Evolutionary conservation across 345 rosid species (phyloP).

Genomic region (Gossypium thurberi): DNA sequence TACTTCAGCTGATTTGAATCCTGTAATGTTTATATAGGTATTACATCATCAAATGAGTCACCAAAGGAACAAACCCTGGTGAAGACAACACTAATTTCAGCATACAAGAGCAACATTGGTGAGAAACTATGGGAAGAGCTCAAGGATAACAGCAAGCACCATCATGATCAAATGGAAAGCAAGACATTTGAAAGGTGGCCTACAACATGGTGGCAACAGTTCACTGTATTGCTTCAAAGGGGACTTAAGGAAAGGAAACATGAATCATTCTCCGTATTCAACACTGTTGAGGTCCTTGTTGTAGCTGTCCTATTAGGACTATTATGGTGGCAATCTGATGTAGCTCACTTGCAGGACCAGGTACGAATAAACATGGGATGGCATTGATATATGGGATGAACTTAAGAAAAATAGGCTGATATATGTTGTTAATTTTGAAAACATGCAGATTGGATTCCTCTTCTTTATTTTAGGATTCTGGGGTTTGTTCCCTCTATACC

Average conservation of each 20-base stretch:
- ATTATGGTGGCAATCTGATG: conserved; percentile 45
- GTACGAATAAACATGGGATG: conserved; percentile 19
- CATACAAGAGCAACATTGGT: conserved; percentile 29
- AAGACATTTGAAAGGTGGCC: conserved; percentile 26
- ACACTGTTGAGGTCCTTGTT: conserved; percentile 30
- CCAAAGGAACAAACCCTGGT: conserved; percentile 17
- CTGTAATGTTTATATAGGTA: conserved; percentile 19
- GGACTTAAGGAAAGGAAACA: conserved; percentile 48
- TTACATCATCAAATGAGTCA: conserved; percentile 26
- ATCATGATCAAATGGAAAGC: conserved; percentile 8
- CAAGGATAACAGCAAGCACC: background rate
- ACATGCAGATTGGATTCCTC: conserved; percentile 58
- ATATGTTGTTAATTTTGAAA: background rate
- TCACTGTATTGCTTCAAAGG: conserved; percentile 32
- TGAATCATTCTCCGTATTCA: conserved; percentile 32
- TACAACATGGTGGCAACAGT: conserved; percentile 60
- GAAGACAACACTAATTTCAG: conserved; percentile 30
- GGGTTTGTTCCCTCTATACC: conserved; percentile 63
- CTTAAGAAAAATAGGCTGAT: background rate
- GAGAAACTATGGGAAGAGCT: conserved; percentile 27
- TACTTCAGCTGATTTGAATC: background rate
- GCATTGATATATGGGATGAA: background rate
- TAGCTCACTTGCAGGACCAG: conserved; percentile 58
- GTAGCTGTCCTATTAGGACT: conserved; percentile 33
- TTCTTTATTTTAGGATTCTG: conserved; percentile 65